Evolutionary conservation across 2,329 filamentous ascomycete genomes (phyloP).

Genomic region (Trichophyton rubrum): DNA sequence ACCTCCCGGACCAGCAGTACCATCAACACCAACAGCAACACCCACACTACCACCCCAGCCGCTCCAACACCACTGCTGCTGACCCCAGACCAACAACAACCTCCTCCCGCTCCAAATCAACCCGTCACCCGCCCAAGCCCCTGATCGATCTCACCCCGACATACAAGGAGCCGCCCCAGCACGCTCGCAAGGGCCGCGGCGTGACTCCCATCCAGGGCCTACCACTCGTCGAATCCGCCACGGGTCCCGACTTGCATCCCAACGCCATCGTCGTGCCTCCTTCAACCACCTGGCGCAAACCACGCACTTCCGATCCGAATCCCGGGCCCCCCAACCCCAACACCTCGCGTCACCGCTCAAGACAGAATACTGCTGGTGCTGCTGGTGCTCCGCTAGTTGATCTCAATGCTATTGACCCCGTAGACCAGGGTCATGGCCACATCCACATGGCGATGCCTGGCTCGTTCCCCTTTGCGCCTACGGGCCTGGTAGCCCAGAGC

Average conservation of each 20-base stretch:
- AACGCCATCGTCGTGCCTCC: constrained; percentile 26
- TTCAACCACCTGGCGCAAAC: constrained; percentile 30
- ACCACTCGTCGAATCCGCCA: constrained; percentile 32
- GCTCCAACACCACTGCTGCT: constrained; percentile 22
- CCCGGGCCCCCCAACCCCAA: too few relatives aligned
- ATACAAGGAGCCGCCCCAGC: constrained; percentile 49
- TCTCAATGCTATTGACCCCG: too few relatives aligned
- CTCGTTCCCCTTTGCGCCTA: constrained; percentile 22
- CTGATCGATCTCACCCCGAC: constrained; percentile 55
- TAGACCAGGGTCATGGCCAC: background rate
- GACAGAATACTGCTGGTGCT: too few relatives aligned
- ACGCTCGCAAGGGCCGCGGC: constrained; percentile 25
- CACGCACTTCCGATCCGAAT: constrained; percentile 3
- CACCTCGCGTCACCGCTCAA: too few relatives aligned
- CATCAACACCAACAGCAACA: too few relatives aligned
- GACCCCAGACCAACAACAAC: constrained; percentile 15
- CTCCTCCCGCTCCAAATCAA: constrained; percentile 34
- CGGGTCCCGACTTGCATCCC: constrained; percentile 25
- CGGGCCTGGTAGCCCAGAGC: constrained; percentile 27
- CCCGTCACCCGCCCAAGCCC: constrained; percentile 42
- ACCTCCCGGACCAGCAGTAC: constrained; percentile 16
- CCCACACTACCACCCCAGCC: constrained; percentile 16
- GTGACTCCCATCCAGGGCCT: constrained; percentile 30
- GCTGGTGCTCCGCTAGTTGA: too few relatives aligned
- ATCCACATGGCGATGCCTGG: constrained; percentile 5